Percentiles rank a stretch among this genome's conserved stretches.
phyloP scores from a whole-genome alignment of 2,329 filamentous ascomycete species.

The Aspergillus hortae region DNA sequence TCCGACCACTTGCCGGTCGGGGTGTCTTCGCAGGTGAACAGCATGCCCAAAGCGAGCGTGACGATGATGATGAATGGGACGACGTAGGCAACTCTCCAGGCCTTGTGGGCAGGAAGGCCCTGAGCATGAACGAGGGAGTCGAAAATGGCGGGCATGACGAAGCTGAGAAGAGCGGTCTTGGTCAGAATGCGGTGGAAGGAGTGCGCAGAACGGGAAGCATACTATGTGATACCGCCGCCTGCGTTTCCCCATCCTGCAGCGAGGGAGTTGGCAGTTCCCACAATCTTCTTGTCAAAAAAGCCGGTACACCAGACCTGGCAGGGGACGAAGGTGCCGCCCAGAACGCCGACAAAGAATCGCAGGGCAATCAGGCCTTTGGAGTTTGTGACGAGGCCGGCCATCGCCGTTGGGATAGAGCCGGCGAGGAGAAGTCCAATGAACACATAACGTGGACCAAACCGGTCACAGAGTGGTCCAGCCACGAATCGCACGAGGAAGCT shows the following conservation, averaged over 20 bases:
- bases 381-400: conserved; percentile 72
- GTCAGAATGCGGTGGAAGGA: neutral
- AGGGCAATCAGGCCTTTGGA: conserved; percentile 50
- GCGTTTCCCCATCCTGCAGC: conserved; percentile 83
- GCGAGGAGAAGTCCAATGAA: conserved; percentile 74
- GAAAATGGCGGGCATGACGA: conserved; percentile 87
- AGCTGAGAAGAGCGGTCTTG: conserved; percentile 37
- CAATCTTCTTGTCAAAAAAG: conserved; percentile 89
- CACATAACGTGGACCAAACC: conserved; percentile 73
- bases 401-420: conserved; percentile 75
- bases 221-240: conserved; percentile 83
- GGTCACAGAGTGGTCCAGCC: conserved; percentile 80
- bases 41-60: conserved; percentile 61
- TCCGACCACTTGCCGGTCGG: conserved; percentile 80
- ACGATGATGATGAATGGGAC: conserved; percentile 77
- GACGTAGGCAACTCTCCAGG: conserved; percentile 82
- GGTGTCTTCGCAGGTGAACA: conserved; percentile 74
- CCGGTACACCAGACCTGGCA: conserved; percentile 92
- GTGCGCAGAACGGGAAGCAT: conserved; percentile 11
- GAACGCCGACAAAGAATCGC: conserved; percentile 43
- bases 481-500: conserved; percentile 72
- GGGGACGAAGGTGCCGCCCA: conserved; percentile 43
- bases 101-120: conserved; percentile 61
- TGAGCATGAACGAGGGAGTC: conserved; percentile 64
- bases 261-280: conserved; percentile 82